Percentiles rank a stretch among this genome's conserved stretches.
These are phyloP conservation scores for Lactuca sativa DNA, from an alignment of 129 eudicot genomes.

Conservation along the genomic window DNA sequence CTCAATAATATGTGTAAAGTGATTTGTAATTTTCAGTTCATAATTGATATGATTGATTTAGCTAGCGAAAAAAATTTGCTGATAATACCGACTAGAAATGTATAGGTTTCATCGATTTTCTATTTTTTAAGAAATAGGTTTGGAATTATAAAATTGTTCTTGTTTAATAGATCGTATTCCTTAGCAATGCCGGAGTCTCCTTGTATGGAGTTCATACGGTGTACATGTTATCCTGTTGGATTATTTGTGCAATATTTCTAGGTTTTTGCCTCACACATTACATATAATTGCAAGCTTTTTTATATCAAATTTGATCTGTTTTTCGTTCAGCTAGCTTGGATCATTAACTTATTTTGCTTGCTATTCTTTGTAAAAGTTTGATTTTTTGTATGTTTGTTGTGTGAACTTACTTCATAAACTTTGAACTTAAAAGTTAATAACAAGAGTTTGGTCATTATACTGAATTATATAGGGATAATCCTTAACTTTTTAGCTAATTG, in stretches of 20 bases:
- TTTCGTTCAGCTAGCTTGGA: not conserved
- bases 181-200: not conserved
- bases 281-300: not conserved
- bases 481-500: not conserved
- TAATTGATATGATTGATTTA: not conserved
- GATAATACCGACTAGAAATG: not conserved
- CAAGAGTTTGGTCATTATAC: not conserved
- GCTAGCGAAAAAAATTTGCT: not conserved
- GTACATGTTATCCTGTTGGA: not conserved
- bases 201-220: not conserved
- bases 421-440: not conserved
- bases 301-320: not conserved
- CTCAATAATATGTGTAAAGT: not conserved
- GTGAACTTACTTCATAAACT: not conserved
- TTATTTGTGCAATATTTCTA: not conserved
- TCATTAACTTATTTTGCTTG: not conserved
- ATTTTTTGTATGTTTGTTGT: not conserved
- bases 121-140: not conserved
- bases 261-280: not conserved
- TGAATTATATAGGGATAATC: not conserved
- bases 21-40: too few relatives aligned
- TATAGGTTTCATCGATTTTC: not conserved
- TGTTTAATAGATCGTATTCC: not conserved
- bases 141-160: not conserved
- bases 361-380: not conserved